Base-by-base conservation (phyloP, 1,284 basidiomycete species). In the Somion occarium region DNA sequence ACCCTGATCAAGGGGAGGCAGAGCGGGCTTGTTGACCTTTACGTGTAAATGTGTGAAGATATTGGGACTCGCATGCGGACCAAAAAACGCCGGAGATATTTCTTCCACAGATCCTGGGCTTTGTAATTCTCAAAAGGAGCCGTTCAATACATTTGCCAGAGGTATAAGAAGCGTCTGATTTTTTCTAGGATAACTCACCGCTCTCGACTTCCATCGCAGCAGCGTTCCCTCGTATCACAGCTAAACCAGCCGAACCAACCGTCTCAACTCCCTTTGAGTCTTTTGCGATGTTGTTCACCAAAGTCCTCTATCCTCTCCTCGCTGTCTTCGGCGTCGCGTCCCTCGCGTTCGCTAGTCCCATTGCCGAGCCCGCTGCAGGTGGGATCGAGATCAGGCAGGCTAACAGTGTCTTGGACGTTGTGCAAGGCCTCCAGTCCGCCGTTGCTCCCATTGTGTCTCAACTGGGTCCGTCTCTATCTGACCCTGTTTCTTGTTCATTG, bases 231-330 rank as follows among this genome's bases (percentile, higher is more conserved):
- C n/a, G 20, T 20, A 15, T 15, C 5, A 39, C 5, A 4, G n/a
- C n/a, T 37, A 11, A 9, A 37, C 11, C 34, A 37, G 34, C 34
- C 9, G 34, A 37, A 37, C 34, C n/a, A 9, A 9, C 9, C 38
- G 3, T 18, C 5, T 39, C 20, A n/a, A 15, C 38, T 20, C 13
- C n/a, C 9, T 9, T 19, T 23, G 5, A 13, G 11, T 20, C 37
- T 3, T 38, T 19, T 39, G 27, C 20, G 15, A 49, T 49, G 48
- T 50, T 50, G 39, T 50, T 44, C 41, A 44, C 39, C 41, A 44
- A 50, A 25, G 18, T 50, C 25, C 25, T 50, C 41, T 19, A 27
- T 26, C 48, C 48, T 26, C 41, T 50, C 27, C 26, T 50, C 48
- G 42, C 39, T 23, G 5, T 50, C 41, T 50, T 50, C 42, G 25